Base-by-base conservation (phyloP, 2,329 filamentous ascomycete species). In the Lasiodiplodia citricola region DNA sequence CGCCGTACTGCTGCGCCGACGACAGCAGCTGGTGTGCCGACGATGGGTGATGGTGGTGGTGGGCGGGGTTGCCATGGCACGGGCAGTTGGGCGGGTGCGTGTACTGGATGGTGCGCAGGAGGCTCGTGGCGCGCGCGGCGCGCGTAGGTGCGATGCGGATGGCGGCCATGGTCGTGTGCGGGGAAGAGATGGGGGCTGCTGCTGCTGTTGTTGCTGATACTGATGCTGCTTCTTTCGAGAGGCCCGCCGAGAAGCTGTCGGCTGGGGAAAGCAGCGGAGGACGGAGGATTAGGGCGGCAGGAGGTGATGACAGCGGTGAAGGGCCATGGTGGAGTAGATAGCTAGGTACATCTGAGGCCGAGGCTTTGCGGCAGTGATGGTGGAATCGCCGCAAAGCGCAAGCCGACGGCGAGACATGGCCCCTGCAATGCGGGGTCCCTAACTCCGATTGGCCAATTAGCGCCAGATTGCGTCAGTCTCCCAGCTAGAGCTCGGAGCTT, bases 21-120 rank as follows among this genome's bases (percentile, higher is more conserved):
- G 70, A 55, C 13, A 72, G 62, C 84, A 62, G 23, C 55, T 51
- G 38, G 52, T 85, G 77, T 6, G 84, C 79, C 2, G 72, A 74
- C 5, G 74, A 75, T 37, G 73, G 74, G 50, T 74, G 74, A 58
- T 85, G 79, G 73, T 94, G 90, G 74, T 95, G 92, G 77, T 95
- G 89, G 65, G 87, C 87, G 13, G 94, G 93, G 75, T 97, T 97
- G 54, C 92, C 92, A 78, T 99, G 96, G 80, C 96, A 98, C 1
- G 96, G 96, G 77, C 94, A 97, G 66, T 87, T 89, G 6, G 93
- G 93, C 69, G 93, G 94, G 78, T 96, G 95, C 1, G 91, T 91
- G 79, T 91, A 96, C 80, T 97, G 95, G 67, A 99, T 89, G n/a
- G 95, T 94, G 67, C 92, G 90, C 62, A 98, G 89, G 62, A 95